Conservation (phyloP, 2,329 filamentous ascomycete genomes). For the Xylariaceae sp. region DNA sequence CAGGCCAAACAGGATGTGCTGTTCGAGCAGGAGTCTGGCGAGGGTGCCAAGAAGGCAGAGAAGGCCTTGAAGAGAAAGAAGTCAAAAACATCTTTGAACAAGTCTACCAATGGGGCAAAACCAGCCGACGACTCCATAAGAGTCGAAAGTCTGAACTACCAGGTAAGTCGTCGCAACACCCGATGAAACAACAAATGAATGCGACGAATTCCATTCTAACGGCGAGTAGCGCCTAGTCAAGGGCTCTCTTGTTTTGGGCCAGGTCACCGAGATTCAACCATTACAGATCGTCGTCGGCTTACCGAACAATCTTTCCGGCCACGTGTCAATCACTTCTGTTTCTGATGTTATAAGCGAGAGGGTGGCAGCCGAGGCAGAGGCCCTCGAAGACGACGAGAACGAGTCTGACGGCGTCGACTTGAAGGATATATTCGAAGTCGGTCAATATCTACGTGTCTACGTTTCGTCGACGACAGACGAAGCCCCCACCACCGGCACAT, state of each 20-base stretch:
- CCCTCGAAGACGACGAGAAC: slow-evolving; percentile 50
- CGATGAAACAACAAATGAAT: not conserved
- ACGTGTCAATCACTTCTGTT: slow-evolving; percentile 85
- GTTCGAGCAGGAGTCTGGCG: slow-evolving; percentile 70
- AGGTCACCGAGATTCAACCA: slow-evolving; percentile 73
- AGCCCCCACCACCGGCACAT: slow-evolving; percentile 36
- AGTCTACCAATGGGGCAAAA: slow-evolving; percentile 46
- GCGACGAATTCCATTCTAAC: slow-evolving; percentile 33
- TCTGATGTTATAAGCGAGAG: slow-evolving; percentile 72
- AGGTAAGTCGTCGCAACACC: slow-evolving; percentile 48
- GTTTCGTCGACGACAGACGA: slow-evolving; percentile 75
- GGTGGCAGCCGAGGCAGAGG: slow-evolving; percentile 63
- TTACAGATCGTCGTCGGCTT: slow-evolving; percentile 76
- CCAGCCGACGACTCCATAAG: slow-evolving; percentile 56
- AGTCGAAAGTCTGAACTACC: slow-evolving; percentile 84
- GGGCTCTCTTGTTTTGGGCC: slow-evolving; percentile 82
- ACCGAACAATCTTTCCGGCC: slow-evolving; percentile 88
- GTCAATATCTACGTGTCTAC: slow-evolving; percentile 82
- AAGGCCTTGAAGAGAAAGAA: slow-evolving; percentile 50
- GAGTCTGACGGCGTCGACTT: slow-evolving; percentile 62
- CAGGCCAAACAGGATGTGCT: slow-evolving; percentile 89
- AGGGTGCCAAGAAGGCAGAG: slow-evolving; percentile 40
- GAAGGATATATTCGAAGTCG: slow-evolving; percentile 67
- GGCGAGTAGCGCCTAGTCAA: slow-evolving; percentile 76
- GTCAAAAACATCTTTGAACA: slow-evolving; percentile 48